Evolutionary conservation across 164 flowering plant species (phyloP), one percentile per base, ranked within the genome.

Genomic region (Piper betle): DNA sequence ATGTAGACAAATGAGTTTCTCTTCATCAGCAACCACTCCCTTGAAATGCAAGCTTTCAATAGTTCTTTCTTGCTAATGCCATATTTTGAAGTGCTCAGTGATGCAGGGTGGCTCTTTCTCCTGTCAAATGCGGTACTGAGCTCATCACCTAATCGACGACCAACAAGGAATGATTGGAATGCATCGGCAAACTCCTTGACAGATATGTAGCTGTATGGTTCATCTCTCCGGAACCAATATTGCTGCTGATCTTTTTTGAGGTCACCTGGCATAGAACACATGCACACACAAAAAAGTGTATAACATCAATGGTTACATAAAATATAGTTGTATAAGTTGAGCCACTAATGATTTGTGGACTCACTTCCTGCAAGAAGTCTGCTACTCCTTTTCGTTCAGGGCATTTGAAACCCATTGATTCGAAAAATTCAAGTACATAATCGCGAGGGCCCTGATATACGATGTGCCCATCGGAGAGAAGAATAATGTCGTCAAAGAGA

Each of bases 241-340:
- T 84, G 93, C 68, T 74, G 72, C 65, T 86, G 93, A 75, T 86
- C 93, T 75, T 84, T 86, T 73, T 80, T 58, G 92, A 85, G 41
- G 87, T 84, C 62, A 86, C 87, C 92, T 86, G 65, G n/a, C 7
- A 57, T 38, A 5, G 42, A 11, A 37, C 39, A 19, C 57, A n/a
- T n/a, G n/a, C n/a, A 39, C 19, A 39, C 41, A 41, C 0, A 19
- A 39, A n/a, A 15, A 17, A 25, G 6, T 8, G 37, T 1, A 25
- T 38, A 38, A 55, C 10, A 0, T 1, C 6, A 25, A 8, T 12
- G 33, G 38, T 33, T 33, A 55, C 5, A 5, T 33, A 5, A 39
- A 33, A 13, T 25, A 0, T 17, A 55, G 25, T 55, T 55, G 16
- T 42, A 18, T 6, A 1, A 46, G 37, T 1, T 48, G 4, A 57